Evolutionary conservation across 495 filamentous ascomycete genomes (phyloP), one percentile per base, ranked within the genome.

Genomic region (Aspergillus coremiiformis): DNA sequence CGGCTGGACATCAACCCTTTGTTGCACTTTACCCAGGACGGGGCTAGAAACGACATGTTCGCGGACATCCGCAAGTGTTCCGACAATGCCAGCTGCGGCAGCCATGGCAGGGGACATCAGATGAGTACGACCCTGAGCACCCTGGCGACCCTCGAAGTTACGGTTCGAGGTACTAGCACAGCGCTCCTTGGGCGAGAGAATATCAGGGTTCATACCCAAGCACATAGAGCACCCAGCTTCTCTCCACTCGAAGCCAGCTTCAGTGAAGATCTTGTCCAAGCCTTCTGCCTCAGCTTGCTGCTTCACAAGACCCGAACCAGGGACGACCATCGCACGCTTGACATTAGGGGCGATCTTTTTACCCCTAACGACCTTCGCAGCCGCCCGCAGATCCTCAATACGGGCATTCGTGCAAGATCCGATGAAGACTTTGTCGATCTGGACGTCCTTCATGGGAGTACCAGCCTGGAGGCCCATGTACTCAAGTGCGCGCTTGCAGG

Each of bases 151-250:
- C 69, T 97, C 93, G 59, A 97, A 98, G 63, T 98, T 98, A 55
- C 93, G 88, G 74, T 98, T 97, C 58, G 86, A 92, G 52, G 93
- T 98, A 66, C 84, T 89, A 33, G 93, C 93, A 61, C 93, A 98
- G 51, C 93, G 83, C 73, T 98, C 93, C 63, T 84, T 80, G 39
- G 93, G 93, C 2, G 88, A 82, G n/a, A 97, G 80, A 59, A 98
- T 96, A 69, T 98, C 93, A 0, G 93, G 90, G 75, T 98, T 98
- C 93, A 98, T 98, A 67, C 93, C 93, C 24, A 98, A 80, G 61
- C 93, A 98, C 93, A 98, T 98, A 47, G 86, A 91, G 76, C 93
- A 98, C 39, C 93, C 93, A 52, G 93, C 93, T 77, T 98, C 93
- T 52, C 93, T 80, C 92, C 92, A 97, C 66, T 98, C 93, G 51